Percentiles rank a stretch among this genome's conserved stretches.
phyloP scores from a whole-genome alignment of 2,329 filamentous ascomycete genomes.

The Colletotrichum sp. region DNA sequence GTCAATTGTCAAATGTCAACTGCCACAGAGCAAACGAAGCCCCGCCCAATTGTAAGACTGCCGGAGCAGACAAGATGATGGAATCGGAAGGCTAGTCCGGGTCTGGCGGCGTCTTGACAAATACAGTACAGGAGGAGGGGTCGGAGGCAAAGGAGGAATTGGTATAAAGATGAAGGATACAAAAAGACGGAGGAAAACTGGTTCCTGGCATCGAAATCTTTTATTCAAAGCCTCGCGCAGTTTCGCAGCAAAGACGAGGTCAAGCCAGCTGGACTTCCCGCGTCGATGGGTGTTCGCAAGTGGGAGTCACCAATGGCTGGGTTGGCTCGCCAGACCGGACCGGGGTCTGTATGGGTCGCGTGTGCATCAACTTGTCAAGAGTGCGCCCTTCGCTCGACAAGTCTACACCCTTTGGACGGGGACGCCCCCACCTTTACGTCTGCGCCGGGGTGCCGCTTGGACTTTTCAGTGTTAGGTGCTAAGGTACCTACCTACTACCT shows the following conservation, averaged over 20 bases:
- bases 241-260: neutral
- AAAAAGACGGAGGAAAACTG: neutral
- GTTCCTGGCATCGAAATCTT: conserved; percentile 9
- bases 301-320: conserved; percentile 17
- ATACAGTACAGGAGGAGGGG: neutral
- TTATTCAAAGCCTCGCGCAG: conserved; percentile 8
- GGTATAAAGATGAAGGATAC: conserved; percentile 16
- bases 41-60: conserved; percentile 11
- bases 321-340: conserved; percentile 15
- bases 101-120: neutral
- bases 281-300: conserved; percentile 6
- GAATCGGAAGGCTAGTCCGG: neutral
- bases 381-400: conserved; percentile 20
- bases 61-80: neutral
- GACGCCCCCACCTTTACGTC: conserved; percentile 3
- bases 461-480: too few relatives aligned
- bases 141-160: conserved; percentile 17
- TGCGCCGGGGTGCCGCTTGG: neutral
- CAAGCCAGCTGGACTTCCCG: conserved; percentile 7
- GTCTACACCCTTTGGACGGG: conserved; percentile 17
- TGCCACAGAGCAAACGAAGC: conserved; percentile 2
- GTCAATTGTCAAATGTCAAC: conserved; percentile 8
- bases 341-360: conserved; percentile 17
- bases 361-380: conserved; percentile 21
- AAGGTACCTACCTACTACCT: too few relatives aligned